phyloP scores from a whole-genome alignment of 441 rosid species.

The Isatis lusitanica region DNA sequence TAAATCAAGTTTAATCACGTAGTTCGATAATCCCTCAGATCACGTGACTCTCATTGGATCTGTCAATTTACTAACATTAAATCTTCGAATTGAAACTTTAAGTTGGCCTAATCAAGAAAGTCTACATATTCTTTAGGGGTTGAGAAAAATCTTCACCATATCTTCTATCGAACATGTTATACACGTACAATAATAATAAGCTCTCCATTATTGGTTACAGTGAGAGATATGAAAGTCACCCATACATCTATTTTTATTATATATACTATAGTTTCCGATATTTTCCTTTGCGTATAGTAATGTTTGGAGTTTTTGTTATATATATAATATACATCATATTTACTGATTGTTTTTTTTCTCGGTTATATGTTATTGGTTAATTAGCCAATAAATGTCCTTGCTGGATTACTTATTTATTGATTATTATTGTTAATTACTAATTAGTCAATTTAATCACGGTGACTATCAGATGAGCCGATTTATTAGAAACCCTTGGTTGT shows the following conservation, averaged over 20 bases:
- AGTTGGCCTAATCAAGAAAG: conserved; percentile 19
- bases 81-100: background rate
- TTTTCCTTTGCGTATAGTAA: background rate
- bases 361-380: background rate
- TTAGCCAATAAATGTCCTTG: conserved; percentile 1
- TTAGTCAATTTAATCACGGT: background rate
- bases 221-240: background rate
- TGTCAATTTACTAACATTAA: conserved; percentile 19
- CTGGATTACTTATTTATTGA: background rate
- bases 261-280: background rate
- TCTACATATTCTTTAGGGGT: conserved; percentile 22
- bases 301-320: background rate
- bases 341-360: background rate
- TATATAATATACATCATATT: background rate
- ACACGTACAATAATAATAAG: background rate
- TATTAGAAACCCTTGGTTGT: background rate
- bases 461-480: background rate
- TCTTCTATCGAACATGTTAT: conserved; percentile 3
- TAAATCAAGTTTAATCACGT: conserved; percentile 18
- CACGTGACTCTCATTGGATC: conserved; percentile 35
- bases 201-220: background rate
- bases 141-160: conserved; percentile 30
- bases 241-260: background rate
- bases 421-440: background rate
- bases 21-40: background rate